A percentile compares a stretch with the other conserved stretches of the same genome.
phyloP scores from a whole-genome alignment of 345 rosid species.

The Arabis alpina region DNA sequence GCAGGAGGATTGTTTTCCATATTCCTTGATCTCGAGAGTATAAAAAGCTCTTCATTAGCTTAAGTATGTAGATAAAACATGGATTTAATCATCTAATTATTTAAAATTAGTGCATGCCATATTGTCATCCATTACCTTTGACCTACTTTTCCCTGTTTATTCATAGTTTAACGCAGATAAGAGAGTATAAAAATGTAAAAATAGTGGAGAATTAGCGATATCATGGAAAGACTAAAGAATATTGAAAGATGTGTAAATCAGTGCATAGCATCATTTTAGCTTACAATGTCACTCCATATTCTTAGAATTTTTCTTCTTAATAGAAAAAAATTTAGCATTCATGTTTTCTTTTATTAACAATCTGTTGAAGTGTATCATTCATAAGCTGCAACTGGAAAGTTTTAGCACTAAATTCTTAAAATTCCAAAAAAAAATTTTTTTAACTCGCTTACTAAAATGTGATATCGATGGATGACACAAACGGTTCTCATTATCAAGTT shows the following conservation, averaged over 20 bases:
- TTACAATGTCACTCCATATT: conserved; percentile 23
- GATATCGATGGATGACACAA: too few relatives aligned
- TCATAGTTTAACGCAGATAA: not conserved
- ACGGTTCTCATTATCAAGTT: not conserved
- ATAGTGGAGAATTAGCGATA: conserved; percentile 25
- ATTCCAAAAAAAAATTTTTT: not conserved
- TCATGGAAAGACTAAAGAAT: conserved; percentile 14
- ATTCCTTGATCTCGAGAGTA: conserved; percentile 6
- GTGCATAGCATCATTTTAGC: conserved; percentile 33
- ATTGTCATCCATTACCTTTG: conserved; percentile 10
- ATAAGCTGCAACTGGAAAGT: not conserved
- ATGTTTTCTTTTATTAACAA: not conserved
- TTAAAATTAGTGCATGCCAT: conserved; percentile 28
- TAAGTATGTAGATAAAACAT: not conserved
- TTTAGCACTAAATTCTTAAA: not conserved
- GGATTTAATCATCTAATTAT: not conserved
- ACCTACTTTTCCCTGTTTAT: conserved; percentile 22
- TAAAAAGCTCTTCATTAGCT: conserved; percentile 21
- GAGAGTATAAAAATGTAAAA: not conserved
- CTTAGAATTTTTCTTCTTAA: not conserved
- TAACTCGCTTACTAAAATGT: not conserved
- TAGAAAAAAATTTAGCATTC: not conserved
- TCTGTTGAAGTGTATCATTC: not conserved
- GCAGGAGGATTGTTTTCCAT: conserved; percentile 25
- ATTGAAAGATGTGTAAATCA: conserved; percentile 36